Evolutionary conservation across 768 basidiomycete genomes (phyloP), one percentile per base, ranked within the genome.

Genomic region (Pseudohyphozyma bogoriensis): DNA sequence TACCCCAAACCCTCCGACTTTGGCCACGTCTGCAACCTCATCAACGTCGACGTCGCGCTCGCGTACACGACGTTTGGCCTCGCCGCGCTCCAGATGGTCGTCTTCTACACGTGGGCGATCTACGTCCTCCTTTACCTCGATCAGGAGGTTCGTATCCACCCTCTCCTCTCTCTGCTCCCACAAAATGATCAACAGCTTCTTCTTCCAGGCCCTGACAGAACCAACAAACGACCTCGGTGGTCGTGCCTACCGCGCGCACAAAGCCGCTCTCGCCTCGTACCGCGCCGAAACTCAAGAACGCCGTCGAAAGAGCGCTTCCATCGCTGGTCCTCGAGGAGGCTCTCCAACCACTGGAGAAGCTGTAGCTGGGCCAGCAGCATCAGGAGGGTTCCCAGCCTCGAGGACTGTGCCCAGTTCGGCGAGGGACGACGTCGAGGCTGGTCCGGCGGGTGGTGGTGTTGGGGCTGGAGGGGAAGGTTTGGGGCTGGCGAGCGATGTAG

Each of bases 121-220:
- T 75, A 85, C 10, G 61, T 83, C 24, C 75, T 74, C 1, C 74
- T 86, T 6, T 86, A 85, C 72, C 65, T 80, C 3, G 72, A 77
- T 12, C 85, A 86, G 64, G 77, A 77, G 37, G 79, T 83, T 2
- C 72, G 75, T 26, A 69, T 85, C 33, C 75, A 81, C 0, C 84
- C 83, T 0, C 79, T 82, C 53, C 77, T 83, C 0, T 39, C 76
- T 77, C 58, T 47, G 81, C 8, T 85, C 83, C 83, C 77, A 85
- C 54, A 63, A 78, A 5, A 74, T 83, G n/a, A n/a, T 7, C 22
- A 18, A n/a, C n/a, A n/a, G n/a, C n/a, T n/a, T n/a, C 29, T 58
- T 11, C 22, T 29, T 24, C 37, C 35, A 59, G 56, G 62, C 52
- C 35, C 50, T 63, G 2, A 63, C 62, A 1, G 62, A 63, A 22